Percentiles rank a stretch among this genome's conserved stretches.
Evolutionary conservation across 345 rosid species (phyloP).

Genomic region (Kernera saxatilis): DNA sequence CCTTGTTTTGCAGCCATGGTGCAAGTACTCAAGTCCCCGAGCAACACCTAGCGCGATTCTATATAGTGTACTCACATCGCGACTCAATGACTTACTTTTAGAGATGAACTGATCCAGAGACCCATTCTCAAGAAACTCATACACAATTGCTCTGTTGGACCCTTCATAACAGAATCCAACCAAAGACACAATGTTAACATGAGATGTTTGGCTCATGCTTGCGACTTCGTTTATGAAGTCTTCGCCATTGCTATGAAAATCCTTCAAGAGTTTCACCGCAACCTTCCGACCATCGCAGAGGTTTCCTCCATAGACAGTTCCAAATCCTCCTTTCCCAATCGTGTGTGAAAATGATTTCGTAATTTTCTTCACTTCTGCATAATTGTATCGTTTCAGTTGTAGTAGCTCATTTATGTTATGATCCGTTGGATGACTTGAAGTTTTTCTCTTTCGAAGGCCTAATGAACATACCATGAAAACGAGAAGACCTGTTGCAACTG

Average conservation of each 20-base stretch:
- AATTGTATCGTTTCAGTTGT: conserved; percentile 10
- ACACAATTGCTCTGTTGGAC: conserved; percentile 32
- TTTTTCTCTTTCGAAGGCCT: too few species aligned
- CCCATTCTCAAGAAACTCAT: conserved; percentile 36
- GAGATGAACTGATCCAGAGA: conserved; percentile 32
- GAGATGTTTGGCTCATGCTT: conserved; percentile 41
- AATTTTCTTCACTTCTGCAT: conserved; percentile 20
- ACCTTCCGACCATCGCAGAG: conserved; percentile 16
- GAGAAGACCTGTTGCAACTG: too few species aligned
- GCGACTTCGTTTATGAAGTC: conserved; percentile 47
- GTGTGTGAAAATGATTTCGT: conserved; percentile 22
- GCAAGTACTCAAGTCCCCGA: conserved; percentile 43
- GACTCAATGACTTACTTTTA: neutral
- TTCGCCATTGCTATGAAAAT: conserved; percentile 18
- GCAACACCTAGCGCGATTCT: conserved; percentile 37
- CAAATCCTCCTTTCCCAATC: conserved; percentile 32
- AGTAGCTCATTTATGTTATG: neutral
- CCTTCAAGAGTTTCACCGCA: conserved; percentile 26
- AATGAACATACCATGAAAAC: neutral
- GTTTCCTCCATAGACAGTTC: conserved; percentile 10
- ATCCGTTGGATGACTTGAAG: too few species aligned
- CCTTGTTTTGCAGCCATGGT: conserved; percentile 41
- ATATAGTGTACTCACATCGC: conserved; percentile 13
- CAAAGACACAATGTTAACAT: conserved; percentile 38
- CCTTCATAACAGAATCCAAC: conserved; percentile 38